Percentiles rank a stretch among this genome's conserved stretches.
phyloP scores from a whole-genome alignment of 2,329 filamentous ascomycete genomes.

The Fusarium continuum region DNA sequence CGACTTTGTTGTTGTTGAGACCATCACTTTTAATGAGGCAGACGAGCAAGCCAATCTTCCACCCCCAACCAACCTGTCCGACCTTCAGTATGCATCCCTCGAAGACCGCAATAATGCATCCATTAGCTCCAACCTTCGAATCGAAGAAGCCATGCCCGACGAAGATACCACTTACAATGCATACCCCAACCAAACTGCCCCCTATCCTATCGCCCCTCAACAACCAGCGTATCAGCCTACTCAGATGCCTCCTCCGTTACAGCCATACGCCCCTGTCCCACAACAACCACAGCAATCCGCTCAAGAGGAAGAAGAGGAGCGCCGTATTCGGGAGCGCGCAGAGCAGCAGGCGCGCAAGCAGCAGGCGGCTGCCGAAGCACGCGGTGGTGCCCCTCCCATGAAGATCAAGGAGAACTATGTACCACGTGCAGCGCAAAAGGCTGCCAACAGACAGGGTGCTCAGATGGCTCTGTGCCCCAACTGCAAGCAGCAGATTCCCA shows the following conservation, averaged over 20 bases:
- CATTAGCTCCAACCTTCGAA: conserved; percentile 80
- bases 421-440: conserved; percentile 79
- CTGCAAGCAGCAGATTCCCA: conserved; percentile 88
- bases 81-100: conserved; percentile 91
- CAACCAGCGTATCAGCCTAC: conserved; percentile 47
- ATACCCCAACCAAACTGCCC: conserved; percentile 49
- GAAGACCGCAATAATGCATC: conserved; percentile 95
- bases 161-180: conserved; percentile 69
- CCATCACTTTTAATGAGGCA: conserved; percentile 87
- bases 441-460: conserved; percentile 70
- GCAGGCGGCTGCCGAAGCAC: conserved; percentile 80
- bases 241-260: conserved; percentile 54
- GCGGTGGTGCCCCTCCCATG: conserved; percentile 74
- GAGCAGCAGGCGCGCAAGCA: conserved; percentile 72
- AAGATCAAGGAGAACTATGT: conserved; percentile 95
- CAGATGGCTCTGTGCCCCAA: conserved; percentile 87
- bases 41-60: conserved; percentile 89
- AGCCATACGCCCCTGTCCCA: conserved; percentile 37
- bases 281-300: conserved; percentile 49
- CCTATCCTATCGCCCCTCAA: conserved; percentile 55
- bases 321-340: conserved; percentile 69
- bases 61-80: conserved; percentile 86
- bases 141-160: conserved; percentile 95
- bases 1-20: conserved; percentile 95
- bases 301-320: conserved; percentile 70